Conservation (phyloP, 2,329 filamentous ascomycete genomes). For the Botryotinia narcissicola region DNA sequence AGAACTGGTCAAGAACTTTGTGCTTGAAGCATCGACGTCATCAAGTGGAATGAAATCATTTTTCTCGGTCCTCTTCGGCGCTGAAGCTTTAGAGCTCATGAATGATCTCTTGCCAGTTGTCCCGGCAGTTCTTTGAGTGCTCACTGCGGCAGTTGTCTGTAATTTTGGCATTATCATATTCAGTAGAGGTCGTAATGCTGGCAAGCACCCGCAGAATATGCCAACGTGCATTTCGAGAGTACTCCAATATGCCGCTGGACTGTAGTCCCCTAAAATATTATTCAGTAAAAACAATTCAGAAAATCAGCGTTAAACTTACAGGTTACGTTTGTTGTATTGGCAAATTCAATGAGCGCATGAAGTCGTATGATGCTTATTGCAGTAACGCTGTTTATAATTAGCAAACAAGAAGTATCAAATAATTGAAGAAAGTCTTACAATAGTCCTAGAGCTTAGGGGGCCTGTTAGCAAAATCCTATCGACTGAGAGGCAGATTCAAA, state of each 20-base stretch:
- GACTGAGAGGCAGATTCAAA: background rate
- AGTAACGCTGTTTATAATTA: background rate
- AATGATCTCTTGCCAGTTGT: background rate
- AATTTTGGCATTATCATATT: background rate
- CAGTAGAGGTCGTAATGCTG: background rate
- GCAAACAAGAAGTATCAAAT: background rate
- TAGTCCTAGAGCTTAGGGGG: background rate
- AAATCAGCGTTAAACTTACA: background rate
- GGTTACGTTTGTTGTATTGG: background rate
- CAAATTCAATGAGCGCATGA: background rate
- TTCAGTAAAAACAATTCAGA: background rate
- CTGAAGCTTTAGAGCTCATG: background rate
- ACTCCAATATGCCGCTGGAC: background rate
- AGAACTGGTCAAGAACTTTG: background rate
- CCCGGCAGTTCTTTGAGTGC: background rate
- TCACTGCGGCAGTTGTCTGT: background rate
- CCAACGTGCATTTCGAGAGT: conserved; percentile 11
- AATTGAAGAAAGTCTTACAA: background rate
- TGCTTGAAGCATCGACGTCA: background rate
- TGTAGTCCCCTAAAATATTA: background rate
- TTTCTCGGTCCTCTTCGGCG: background rate
- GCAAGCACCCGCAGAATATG: conserved; percentile 7
- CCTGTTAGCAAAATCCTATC: background rate
- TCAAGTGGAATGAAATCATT: conserved; percentile 3
- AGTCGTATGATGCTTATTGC: background rate